Evolutionary conservation across 345 rosid species (phyloP), one percentile per base, ranked within the genome.

Genomic region (Cochlearia excelsa): DNA sequence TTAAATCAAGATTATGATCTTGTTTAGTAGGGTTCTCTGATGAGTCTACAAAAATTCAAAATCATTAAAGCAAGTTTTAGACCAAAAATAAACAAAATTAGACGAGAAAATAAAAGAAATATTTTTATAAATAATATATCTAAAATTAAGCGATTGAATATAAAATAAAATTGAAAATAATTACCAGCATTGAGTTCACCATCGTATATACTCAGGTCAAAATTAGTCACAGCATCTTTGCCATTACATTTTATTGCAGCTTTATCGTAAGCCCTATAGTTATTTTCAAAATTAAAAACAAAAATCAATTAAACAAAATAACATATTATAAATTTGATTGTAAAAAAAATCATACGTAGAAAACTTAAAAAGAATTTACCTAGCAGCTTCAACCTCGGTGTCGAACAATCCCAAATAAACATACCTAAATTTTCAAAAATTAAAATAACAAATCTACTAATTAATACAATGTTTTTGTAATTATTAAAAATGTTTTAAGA

Each of bases 151-250:
- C 23, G 23, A 16, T 16, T 16, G 23, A 16, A 16, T 16, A 16
- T 16, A 16, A 16, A 16, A 16, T 16, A 16, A 16, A 16, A 16
- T 16, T 16, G 23, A 16, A 31, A 26, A 6, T 3, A 11, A 40
- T 26, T 66, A 72, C 76, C 76, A 0, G 67, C 67, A 47, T 48
- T 72, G 37, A 74, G 68, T 65, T 85, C 84, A 2, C 61, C 86
- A 11, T 80, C 82, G 29, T 90, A 90, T 0, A 73, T 59, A 70
- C 80, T 82, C 2, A 90, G 82, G 42, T 84, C 89, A 65, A 94
- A 94, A 77, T 94, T 94, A 30, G 97, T 87, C 45, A 94, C 85
- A 0, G 99, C 96, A 68, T 94, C 99, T 69, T 79, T 81, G n/a
- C 96, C 97, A 64, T 79, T 81, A 58, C 83, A 85, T 39, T 82